phyloP scores from a whole-genome alignment of 2,329 filamentous ascomycete genomes.

The Chaetothyriales sp. region DNA sequence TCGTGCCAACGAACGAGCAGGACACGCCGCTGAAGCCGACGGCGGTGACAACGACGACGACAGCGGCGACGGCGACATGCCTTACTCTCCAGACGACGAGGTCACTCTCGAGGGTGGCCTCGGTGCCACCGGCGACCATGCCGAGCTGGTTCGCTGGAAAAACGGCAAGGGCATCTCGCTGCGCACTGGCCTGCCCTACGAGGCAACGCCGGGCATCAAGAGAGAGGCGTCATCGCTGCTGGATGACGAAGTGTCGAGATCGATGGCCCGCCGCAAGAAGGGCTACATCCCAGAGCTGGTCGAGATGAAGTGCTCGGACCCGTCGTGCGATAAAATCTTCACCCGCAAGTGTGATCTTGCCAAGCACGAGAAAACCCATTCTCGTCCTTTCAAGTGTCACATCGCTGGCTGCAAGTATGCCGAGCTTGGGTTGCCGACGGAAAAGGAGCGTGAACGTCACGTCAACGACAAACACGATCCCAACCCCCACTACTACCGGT shows the following conservation, averaged over 20 bases:
- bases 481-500: conserved; percentile 68
- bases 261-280: conserved; percentile 93
- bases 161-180: conserved; percentile 70
- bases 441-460: conserved; percentile 94
- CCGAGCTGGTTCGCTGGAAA: conserved; percentile 69
- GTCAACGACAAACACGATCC: conserved; percentile 89
- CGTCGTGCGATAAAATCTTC: conserved; percentile 77
- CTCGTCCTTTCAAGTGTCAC: conserved; percentile 88
- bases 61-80: conserved; percentile 37
- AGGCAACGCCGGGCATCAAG: conserved; percentile 37
- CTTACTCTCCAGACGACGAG: conserved; percentile 48
- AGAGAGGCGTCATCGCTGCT: conserved; percentile 45
- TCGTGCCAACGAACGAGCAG: conserved; percentile 36
- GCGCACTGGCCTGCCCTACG: conserved; percentile 53
- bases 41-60: no score
- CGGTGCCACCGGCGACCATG: conserved; percentile 65
- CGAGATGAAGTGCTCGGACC: conserved; percentile 62
- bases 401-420: conserved; percentile 76
- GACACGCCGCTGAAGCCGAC: conserved; percentile 43
- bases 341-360: conserved; percentile 94
- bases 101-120: conserved; percentile 72
- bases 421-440: conserved; percentile 82
- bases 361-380: conserved; percentile 97
- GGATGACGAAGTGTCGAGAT: conserved; percentile 72
- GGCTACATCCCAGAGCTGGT: conserved; percentile 75